Evolutionary conservation across 2,329 filamentous ascomycete species (phyloP).

Genomic region (Hymenoscyphus repandus): DNA sequence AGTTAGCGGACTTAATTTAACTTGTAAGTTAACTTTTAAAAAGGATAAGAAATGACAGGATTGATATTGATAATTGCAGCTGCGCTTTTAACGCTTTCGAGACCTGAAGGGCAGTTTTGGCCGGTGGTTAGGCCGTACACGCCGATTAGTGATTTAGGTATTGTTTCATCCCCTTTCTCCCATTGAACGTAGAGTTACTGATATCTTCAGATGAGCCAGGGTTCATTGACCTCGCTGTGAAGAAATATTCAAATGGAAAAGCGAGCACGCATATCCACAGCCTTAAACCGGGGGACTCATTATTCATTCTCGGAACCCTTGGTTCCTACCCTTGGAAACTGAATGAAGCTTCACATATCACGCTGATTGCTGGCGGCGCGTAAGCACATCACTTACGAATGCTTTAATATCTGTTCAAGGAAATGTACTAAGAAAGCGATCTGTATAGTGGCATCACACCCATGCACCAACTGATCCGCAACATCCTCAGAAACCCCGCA

Average conservation of each 20-base stretch:
- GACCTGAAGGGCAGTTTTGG: conserved; percentile 50
- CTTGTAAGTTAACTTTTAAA: conserved; percentile 38
- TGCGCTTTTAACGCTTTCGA: conserved; percentile 55
- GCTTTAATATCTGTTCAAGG: no score
- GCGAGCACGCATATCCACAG: conserved; percentile 62
- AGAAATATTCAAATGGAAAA: conserved; percentile 62
- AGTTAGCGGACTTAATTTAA: conserved; percentile 44
- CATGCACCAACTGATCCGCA: conserved; percentile 57
- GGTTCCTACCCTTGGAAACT: conserved; percentile 50
- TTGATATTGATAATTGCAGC: conserved; percentile 6
- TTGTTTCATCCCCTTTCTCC: not conserved
- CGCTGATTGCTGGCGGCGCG: conserved; percentile 62
- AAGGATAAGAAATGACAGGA: no score
- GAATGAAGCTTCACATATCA: conserved; percentile 43
- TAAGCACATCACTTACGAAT: no score
- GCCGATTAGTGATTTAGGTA: conserved; percentile 41
- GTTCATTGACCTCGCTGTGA: conserved; percentile 59
- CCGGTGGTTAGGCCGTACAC: conserved; percentile 64
- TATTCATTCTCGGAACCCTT: conserved; percentile 53
- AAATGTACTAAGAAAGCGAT: no score
- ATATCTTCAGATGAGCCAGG: conserved; percentile 45
- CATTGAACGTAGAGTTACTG: not conserved
- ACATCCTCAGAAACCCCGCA: conserved; percentile 54
- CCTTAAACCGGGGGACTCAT: conserved; percentile 53
- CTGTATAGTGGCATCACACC: conserved; percentile 56